Conservation (phyloP, 495 filamentous ascomycete species). For the Lasiosphaeriaceae sp. region DNA sequence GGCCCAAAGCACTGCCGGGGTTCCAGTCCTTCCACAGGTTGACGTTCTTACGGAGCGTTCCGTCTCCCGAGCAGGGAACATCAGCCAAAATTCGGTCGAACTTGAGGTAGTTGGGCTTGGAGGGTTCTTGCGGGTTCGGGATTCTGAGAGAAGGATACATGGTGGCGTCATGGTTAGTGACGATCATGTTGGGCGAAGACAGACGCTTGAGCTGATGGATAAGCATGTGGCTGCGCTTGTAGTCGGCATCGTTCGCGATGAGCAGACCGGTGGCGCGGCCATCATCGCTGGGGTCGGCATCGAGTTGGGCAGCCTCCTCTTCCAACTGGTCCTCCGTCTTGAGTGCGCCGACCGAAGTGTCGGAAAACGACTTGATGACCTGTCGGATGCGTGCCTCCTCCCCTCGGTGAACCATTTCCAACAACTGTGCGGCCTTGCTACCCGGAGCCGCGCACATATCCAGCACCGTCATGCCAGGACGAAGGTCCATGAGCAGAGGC, state of each 20-base stretch:
- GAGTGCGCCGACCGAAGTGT: slow-evolving; percentile 44
- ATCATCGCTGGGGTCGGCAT: slow-evolving; percentile 63
- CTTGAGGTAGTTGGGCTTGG: slow-evolving; percentile 73
- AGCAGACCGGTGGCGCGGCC: slow-evolving; percentile 86
- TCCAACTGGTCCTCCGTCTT: slow-evolving; percentile 45
- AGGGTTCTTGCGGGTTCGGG: slow-evolving; percentile 48
- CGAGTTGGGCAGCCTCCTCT: slow-evolving; percentile 45
- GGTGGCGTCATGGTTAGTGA: slow-evolving; percentile 96
- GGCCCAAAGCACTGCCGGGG: slow-evolving; percentile 74
- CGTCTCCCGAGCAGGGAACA: slow-evolving; percentile 95
- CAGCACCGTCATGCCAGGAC: slow-evolving; percentile 84
- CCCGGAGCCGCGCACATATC: slow-evolving; percentile 96
- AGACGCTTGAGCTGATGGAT: slow-evolving; percentile 96
- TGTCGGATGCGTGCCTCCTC: slow-evolving; percentile 78
- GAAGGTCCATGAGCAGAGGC: slow-evolving; percentile 85
- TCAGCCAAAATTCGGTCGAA: slow-evolving; percentile 96
- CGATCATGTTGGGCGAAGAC: slow-evolving; percentile 92
- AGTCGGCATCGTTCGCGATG: slow-evolving; percentile 93
- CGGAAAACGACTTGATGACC: slow-evolving; percentile 49
- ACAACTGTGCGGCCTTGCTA: slow-evolving; percentile 91
- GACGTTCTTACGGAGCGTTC: slow-evolving; percentile 85
- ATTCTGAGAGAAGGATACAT: slow-evolving; percentile 89
- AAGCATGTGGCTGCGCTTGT: slow-evolving; percentile 92
- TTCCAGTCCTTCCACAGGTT: slow-evolving; percentile 94
- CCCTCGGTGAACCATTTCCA: slow-evolving; percentile 88